These are phyloP conservation scores for Myxozyma melibiosi DNA, from an alignment of 805 yeast genomes.

Conservation along the genomic window DNA sequence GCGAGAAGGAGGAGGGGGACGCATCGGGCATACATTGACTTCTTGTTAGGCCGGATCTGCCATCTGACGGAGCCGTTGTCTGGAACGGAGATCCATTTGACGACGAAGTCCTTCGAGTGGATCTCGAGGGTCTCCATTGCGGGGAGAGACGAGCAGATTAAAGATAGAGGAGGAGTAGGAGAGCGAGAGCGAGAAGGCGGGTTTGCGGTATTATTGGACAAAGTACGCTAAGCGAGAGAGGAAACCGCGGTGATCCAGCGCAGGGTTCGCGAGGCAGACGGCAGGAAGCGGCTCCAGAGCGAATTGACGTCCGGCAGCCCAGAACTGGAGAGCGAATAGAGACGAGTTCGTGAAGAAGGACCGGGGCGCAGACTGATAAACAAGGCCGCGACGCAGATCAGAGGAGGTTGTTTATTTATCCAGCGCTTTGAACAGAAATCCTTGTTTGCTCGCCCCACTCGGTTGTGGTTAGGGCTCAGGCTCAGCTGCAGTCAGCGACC, in stretches of 20 bases:
- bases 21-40: slow-evolving; percentile 48
- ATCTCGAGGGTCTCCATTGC: slow-evolving; percentile 87
- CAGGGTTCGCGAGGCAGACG: no score
- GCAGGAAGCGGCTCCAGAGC: no score
- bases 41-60: slow-evolving; percentile 78
- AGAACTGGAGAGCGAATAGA: background rate
- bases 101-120: slow-evolving; percentile 83
- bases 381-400: no score
- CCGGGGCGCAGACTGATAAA: background rate
- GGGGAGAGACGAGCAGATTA: background rate
- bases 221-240: background rate
- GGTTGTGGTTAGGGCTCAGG: no score
- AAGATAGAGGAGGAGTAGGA: background rate
- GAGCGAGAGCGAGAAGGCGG: background rate
- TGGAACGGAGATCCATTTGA: slow-evolving; percentile 86
- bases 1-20: background rate
- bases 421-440: no score
- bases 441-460: no score
- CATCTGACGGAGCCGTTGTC: slow-evolving; percentile 68
- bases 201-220: background rate
- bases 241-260: background rate
- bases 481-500: no score
- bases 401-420: no score
- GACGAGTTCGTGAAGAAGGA: background rate
- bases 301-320: no score